Evolutionary conservation across 306 rosid species (phyloP), one percentile per base, ranked within the genome.

Genomic region (Quillaja saponaria): DNA sequence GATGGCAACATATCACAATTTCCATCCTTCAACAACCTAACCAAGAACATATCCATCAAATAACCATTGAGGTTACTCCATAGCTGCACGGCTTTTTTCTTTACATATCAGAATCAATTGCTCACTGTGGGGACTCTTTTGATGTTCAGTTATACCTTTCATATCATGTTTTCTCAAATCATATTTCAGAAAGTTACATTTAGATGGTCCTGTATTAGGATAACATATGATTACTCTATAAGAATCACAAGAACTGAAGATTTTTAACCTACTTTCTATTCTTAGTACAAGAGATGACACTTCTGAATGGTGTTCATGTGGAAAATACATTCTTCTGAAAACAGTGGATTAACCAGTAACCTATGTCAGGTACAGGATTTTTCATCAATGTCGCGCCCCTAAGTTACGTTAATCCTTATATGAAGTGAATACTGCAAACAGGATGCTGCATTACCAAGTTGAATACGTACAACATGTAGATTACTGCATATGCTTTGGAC

Each of bases 391-490:
- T 58, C 54, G 69, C 16, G 40, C 50, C 49, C 64, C 55, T 6
- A 68, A 49, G 72, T 60, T 42, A n/a, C n/a, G n/a, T n/a, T n/a
- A n/a, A n/a, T 8, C 51, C 44, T 46, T 34, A 49, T 62, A 48
- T 64, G 21, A 59, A 28, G 25, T n/a, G 39, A 48, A 46, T 46
- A 46, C 39, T 41, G 59, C 63, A 70, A 65, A 55, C 10, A 7
- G 51, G 50, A 42, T 34, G 58, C 34, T 66, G 61, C 46, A 55
- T 58, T 55, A 73, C 61, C 49, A 52, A 58, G 38, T 58, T 28
- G 55, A 35, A 33, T 69, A 31, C 39, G 58, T 51, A 37, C 59
- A 50, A 33, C 72, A 31, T 45, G 58, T 51, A 37, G 59, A 50
- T 61, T 56, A 39, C 48, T 16, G 67, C 54, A 37, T 18, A 60